These are phyloP conservation scores for Danielia oregonensis DNA, from an alignment of 805 yeast genomes.

Conservation along the genomic window DNA sequence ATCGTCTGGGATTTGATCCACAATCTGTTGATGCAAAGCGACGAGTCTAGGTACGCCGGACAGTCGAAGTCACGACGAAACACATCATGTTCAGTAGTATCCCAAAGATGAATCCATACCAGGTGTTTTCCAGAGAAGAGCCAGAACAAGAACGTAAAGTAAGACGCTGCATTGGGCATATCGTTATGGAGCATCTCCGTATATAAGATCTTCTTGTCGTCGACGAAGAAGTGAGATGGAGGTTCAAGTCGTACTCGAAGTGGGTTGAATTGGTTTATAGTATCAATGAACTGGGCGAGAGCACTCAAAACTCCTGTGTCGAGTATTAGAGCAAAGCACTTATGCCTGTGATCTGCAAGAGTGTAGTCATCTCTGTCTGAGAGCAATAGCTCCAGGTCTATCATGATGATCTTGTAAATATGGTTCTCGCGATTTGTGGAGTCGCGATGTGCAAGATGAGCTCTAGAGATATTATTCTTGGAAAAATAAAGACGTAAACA, in stretches of 20 bases:
- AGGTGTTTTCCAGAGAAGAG: slow-evolving; percentile 1
- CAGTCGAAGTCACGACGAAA: slow-evolving; percentile 12
- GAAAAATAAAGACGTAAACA: too few species aligned
- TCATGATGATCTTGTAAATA: too few species aligned
- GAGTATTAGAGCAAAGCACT: slow-evolving; percentile 12
- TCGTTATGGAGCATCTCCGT: too few species aligned
- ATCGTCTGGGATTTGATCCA: slow-evolving; percentile 6
- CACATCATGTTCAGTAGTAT: slow-evolving; percentile 12
- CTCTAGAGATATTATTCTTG: too few species aligned
- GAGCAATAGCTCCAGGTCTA: neutral
- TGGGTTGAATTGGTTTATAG: slow-evolving; percentile 9
- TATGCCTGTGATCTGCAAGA: slow-evolving; percentile 3
- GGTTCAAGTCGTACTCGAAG: slow-evolving; percentile 5
- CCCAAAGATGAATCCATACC: slow-evolving; percentile 13
- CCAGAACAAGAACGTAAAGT: slow-evolving; percentile 11
- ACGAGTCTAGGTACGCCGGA: slow-evolving; percentile 10
- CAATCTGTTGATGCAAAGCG: slow-evolving; percentile 9
- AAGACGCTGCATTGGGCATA: slow-evolving; percentile 6
- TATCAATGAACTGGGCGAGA: neutral
- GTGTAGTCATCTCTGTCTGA: slow-evolving; percentile 4
- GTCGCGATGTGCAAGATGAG: too few species aligned
- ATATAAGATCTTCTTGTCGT: slow-evolving; percentile 7
- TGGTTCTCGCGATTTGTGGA: too few species aligned
- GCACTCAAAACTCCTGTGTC: too few species aligned
- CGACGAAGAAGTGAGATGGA: neutral